Base-by-base conservation (phyloP, 164 flowering plant genomes). In the Pachysandra terminalis region DNA sequence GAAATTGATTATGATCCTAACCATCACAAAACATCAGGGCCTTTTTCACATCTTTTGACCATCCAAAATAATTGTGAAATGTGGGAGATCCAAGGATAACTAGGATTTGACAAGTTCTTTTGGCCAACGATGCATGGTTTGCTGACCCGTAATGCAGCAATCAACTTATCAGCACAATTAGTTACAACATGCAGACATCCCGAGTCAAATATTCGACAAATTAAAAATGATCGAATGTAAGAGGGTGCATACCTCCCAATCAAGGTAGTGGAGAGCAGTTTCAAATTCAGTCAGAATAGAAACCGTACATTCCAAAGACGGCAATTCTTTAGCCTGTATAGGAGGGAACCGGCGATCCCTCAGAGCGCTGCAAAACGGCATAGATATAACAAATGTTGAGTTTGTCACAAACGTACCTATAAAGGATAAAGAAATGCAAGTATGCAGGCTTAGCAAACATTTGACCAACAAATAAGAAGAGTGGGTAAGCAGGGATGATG, bases 311-410 rank as follows among this genome's bases (percentile, higher is more conserved):
- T 92, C 90, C 82, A 96, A 78, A 68, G 19, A 75, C 27, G 99
- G 98, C 74, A 96, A 80, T 75, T 96, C 99, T 83, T 87, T 93
- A 60, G 95, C 83, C 66, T 89, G 93, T 76, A 96, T 93, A 3
- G 98, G 99, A 65, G 96, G 90, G 67, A 96, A 96, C 63, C 99
- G 85, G 14, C 93, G 90, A 75, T 96, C 98, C 80, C 86, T 90
- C 68, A 93, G 73, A 69, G 99, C 99, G 68, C 99, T 92, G 90
- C 75, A 84, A 72, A 26, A 76, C 49, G 61, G 32, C 25, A 64
- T 32, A 69, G 26, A 49, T 28, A 56, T 63, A 21, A 61, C 35
- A 61, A 63, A 37, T 21, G 16, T 73, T 58, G 52, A 70, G 48
- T n/a, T 63, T 40, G 37, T 49, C 64, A 22, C 56, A 60, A 45